A percentile compares a stretch with the other conserved stretches of the same genome.
phyloP scores from a whole-genome alignment of 345 rosid genomes.

The Eucalyptus pauciflora region DNA sequence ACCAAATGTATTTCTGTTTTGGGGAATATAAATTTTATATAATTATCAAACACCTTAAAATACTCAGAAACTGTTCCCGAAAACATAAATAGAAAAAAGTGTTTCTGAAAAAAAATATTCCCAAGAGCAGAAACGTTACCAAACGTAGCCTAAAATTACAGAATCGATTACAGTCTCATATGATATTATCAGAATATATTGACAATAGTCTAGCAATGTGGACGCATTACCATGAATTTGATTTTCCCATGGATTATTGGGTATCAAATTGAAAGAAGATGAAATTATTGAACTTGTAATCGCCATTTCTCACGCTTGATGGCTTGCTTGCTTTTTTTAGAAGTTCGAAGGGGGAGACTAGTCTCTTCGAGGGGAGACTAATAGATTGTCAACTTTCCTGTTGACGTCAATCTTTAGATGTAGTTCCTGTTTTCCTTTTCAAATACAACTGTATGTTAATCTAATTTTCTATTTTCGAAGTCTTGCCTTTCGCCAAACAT shows the following conservation, averaged over 20 bases:
- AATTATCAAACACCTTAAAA: no score
- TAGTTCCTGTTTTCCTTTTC: background rate
- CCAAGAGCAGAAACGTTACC: accelerated
- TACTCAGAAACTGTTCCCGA: accelerated
- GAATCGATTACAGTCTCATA: background rate
- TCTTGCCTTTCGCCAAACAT: background rate
- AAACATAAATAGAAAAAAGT: no score
- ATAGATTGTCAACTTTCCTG: background rate
- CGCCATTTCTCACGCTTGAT: background rate
- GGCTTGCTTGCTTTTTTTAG: background rate
- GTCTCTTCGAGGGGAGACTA: background rate
- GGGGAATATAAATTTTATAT: no score
- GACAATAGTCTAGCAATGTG: background rate
- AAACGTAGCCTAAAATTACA: background rate
- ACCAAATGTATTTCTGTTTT: accelerated
- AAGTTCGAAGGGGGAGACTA: background rate
- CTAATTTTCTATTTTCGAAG: background rate
- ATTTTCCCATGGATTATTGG: background rate
- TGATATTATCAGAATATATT: background rate
- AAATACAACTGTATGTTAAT: background rate
- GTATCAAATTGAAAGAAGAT: background rate
- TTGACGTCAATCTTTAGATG: background rate
- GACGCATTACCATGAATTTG: background rate
- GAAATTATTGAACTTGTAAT: background rate
- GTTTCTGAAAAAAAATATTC: accelerated